phyloP scores from a whole-genome alignment of 805 yeast species.

The Teunomyces stri region DNA sequence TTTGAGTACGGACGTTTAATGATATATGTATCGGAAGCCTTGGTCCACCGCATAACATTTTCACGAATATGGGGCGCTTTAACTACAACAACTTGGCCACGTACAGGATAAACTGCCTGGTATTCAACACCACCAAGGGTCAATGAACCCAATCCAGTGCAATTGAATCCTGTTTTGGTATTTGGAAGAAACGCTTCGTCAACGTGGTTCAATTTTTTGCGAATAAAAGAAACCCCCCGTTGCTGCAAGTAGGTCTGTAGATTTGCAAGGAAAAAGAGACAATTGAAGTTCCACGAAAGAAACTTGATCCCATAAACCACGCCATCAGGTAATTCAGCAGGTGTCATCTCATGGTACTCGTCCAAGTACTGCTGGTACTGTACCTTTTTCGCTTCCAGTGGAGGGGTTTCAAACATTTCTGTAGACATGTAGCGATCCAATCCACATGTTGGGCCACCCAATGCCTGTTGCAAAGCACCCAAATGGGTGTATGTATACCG shows the following conservation, averaged over 20 bases:
- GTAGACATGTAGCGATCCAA: slow-evolving; percentile 53
- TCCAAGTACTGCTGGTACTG: slow-evolving; percentile 50
- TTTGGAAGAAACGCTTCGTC: slow-evolving; percentile 47
- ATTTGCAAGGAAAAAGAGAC: slow-evolving; percentile 58
- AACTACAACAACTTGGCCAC: slow-evolving; percentile 79
- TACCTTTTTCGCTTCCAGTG: slow-evolving; percentile 44
- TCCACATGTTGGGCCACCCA: slow-evolving; percentile 57
- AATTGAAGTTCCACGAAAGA: slow-evolving; percentile 67
- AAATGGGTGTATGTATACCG: slow-evolving; percentile 55
- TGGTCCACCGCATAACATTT: slow-evolving; percentile 62
- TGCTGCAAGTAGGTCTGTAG: slow-evolving; percentile 43
- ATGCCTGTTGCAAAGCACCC: slow-evolving; percentile 34
- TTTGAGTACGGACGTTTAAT: slow-evolving; percentile 70
- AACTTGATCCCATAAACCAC: slow-evolving; percentile 55
- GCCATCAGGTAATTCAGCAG: slow-evolving; percentile 47
- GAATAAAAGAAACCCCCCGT: slow-evolving; percentile 51
- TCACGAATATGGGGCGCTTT: slow-evolving; percentile 65
- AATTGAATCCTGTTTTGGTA: slow-evolving; percentile 61
- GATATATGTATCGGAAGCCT: slow-evolving; percentile 57
- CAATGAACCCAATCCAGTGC: slow-evolving; percentile 73
- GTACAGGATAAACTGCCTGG: slow-evolving; percentile 58
- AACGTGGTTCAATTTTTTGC: slow-evolving; percentile 50
- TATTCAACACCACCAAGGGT: slow-evolving; percentile 66
- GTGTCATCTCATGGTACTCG: slow-evolving; percentile 39
- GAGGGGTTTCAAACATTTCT: slow-evolving; percentile 56